Conservation (phyloP, 345 rosid genomes). For the Carallia brachiata region DNA sequence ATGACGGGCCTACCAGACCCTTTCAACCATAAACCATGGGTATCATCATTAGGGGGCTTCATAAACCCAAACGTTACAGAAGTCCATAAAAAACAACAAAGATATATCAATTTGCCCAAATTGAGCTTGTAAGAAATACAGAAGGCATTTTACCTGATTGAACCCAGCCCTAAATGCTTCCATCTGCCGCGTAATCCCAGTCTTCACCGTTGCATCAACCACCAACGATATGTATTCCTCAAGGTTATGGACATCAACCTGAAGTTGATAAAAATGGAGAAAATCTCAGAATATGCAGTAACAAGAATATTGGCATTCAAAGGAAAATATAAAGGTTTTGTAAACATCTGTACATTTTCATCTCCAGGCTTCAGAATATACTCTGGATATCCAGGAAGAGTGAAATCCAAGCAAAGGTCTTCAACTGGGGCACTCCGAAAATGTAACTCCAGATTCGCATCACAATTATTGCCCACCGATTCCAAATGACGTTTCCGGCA, state of each 20-base stretch:
- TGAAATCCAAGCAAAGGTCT: slow-evolving; percentile 88
- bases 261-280: slow-evolving; percentile 17
- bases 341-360: slow-evolving; percentile 50
- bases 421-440: slow-evolving; percentile 68
- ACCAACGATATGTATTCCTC: slow-evolving; percentile 85
- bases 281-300: not conserved
- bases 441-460: slow-evolving; percentile 40
- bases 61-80: not conserved
- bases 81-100: not conserved
- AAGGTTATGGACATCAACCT: slow-evolving; percentile 79
- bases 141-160: slow-evolving; percentile 63
- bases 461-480: slow-evolving; percentile 33
- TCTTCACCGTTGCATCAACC: slow-evolving; percentile 88
- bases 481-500: slow-evolving; percentile 72
- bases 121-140: not conserved
- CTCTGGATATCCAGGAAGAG: slow-evolving; percentile 95
- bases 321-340: not conserved
- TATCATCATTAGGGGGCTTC: not conserved
- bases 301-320: not conserved
- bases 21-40: no score
- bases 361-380: slow-evolving; percentile 77
- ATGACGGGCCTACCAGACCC: no score
- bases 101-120: not conserved
- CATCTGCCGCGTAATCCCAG: slow-evolving; percentile 73
- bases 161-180: slow-evolving; percentile 96